phyloP scores from a whole-genome alignment of 2,329 filamentous ascomycete genomes.

The Calonectria pteridis region DNA sequence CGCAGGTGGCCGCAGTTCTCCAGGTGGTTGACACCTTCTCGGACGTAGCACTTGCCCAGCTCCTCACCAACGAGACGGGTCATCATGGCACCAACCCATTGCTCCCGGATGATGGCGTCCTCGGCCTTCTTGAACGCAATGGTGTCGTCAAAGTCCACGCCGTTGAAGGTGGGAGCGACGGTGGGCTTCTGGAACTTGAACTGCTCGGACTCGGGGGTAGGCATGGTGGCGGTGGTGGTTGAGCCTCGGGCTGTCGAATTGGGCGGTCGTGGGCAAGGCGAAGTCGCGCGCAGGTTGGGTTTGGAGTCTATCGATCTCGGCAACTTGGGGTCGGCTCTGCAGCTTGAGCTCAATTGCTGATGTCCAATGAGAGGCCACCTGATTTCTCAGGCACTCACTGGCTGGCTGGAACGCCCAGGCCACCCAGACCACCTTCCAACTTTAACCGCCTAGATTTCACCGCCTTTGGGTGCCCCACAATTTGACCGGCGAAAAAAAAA shows the following conservation, averaged over 20 bases:
- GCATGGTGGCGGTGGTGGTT: constrained; percentile 66
- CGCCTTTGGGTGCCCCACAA: constrained; percentile 51
- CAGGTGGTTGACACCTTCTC: constrained; percentile 87
- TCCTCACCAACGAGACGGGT: constrained; percentile 84
- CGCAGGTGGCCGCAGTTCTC: constrained; percentile 87
- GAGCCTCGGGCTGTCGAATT: constrained; percentile 28
- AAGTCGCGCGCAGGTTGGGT: constrained; percentile 34
- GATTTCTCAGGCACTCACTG: constrained; percentile 46
- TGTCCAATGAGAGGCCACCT: constrained; percentile 45
- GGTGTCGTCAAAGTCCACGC: constrained; percentile 88
- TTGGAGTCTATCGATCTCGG: constrained; percentile 40
- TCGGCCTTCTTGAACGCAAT: constrained; percentile 84
- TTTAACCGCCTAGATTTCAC: constrained; percentile 42
- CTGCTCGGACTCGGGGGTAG: constrained; percentile 83
- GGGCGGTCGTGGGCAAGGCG: constrained; percentile 26
- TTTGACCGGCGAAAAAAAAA: constrained; percentile 50
- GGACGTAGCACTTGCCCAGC: constrained; percentile 86
- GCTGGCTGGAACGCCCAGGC: constrained; percentile 25
- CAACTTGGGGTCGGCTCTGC: constrained; percentile 37
- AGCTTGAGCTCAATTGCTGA: constrained; percentile 46
- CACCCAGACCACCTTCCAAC: constrained; percentile 37
- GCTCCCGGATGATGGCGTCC: constrained; percentile 84
- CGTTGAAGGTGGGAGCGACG: constrained; percentile 86
- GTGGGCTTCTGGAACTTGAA: constrained; percentile 88
- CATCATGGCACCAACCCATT: constrained; percentile 94